Base-by-base conservation (phyloP, 257 asterid species). In the Solanum ossicruentum region DNA sequence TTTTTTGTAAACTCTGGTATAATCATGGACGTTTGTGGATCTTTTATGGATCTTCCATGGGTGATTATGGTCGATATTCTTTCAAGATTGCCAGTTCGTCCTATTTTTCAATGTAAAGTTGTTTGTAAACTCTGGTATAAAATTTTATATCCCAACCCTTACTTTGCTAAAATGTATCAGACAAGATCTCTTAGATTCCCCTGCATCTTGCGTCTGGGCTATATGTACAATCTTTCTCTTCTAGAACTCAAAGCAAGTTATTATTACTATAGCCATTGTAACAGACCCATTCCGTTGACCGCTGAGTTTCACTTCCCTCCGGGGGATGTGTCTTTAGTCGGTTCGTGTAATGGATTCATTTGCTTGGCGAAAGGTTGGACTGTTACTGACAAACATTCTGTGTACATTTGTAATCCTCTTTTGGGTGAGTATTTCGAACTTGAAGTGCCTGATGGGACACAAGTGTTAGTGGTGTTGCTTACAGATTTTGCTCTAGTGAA, bases 171-270 rank as follows among this genome's bases (percentile, higher is more conserved):
- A 13, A 60, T 4, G 8, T 60, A 60, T 60, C 32, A 21, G 16
- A 10, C 23, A 60, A 10, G 32, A 60, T 60, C 67, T 0, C 2
- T 15, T 2, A 70, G 10, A 17, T 70, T 70, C 18, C 78, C 54
- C 6, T 17, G 17, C 28, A 45, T 70, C 39, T 39, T 39, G 78
- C 16, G 10, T 17, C 10, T 8, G 28, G 49, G 3, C 39, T 5
- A 0, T 70, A 0, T 5, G 26, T 39, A 2, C 9, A 12, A 16
- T 0, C 28, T 2, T 1, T 39, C 12, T 21, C 54, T 70, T 70
- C 8, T 60, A 5, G 78, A 70, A 70, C 78, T 70, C 51, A 39
- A 70, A 18, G 16, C 54, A 10, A 28, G 12, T 60, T 60, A n/a
- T n/a, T 13, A n/a, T 9, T 60, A 26, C 2, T 26, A 60, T 60